These are phyloP conservation scores for Fragilaria crotonensis DNA, from an alignment of 108 stramenopile genomes.

Conservation along the genomic window DNA sequence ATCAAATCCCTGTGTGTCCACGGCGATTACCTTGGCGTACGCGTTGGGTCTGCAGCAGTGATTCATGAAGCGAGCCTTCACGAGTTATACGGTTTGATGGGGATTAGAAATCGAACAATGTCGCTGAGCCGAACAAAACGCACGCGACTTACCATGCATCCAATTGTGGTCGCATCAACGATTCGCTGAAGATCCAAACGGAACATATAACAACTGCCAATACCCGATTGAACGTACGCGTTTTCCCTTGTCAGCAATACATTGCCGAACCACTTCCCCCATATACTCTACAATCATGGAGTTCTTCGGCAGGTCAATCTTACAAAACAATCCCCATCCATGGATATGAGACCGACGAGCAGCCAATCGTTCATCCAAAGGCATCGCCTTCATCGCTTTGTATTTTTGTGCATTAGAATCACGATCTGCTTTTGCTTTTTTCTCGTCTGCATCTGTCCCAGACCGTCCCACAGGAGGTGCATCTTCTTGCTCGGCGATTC, in stretches of 20 bases:
- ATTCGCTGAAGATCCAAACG: conserved; percentile 74
- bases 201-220: conserved; percentile 89
- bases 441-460: conserved; percentile 9
- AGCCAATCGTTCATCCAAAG: conserved; percentile 48
- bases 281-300: conserved; percentile 71
- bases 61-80: conserved; percentile 74
- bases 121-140: not conserved
- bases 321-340: conserved; percentile 88
- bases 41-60: conserved; percentile 88
- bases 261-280: conserved; percentile 61
- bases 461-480: not conserved
- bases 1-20: conserved; percentile 47
- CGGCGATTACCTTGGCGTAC: conserved; percentile 77
- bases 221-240: conserved; percentile 75
- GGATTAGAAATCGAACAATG: not conserved
- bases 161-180: conserved; percentile 86
- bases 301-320: conserved; percentile 58
- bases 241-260: conserved; percentile 76
- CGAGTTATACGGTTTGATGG: not conserved
- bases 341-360: conserved; percentile 78
- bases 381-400: conserved; percentile 48
- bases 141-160: conserved; percentile 49
- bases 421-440: conserved; percentile 27
- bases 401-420: conserved; percentile 41
- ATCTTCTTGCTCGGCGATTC: conserved; percentile 36